Evolutionary conservation across 495 filamentous ascomycete genomes (phyloP).

Genomic region (Aspergillus conjunctus): DNA sequence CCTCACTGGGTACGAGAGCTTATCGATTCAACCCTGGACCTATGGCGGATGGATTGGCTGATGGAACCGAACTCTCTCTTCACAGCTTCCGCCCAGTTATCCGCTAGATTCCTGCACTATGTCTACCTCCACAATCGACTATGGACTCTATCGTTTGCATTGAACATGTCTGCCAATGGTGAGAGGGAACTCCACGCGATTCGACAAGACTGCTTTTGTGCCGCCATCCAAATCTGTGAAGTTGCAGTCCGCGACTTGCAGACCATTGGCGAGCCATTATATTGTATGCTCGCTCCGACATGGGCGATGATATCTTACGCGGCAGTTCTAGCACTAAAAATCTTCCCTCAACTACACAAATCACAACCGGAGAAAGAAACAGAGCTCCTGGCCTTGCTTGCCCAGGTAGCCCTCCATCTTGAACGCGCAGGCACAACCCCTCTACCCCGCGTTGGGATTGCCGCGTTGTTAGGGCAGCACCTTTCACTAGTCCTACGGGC

Average conservation of each 20-base stretch:
- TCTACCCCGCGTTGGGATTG: conserved; percentile 32
- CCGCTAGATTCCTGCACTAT: conserved; percentile 27
- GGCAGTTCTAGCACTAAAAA: conserved; percentile 26
- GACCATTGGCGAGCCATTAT: conserved; percentile 29
- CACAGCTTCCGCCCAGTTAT: conserved; percentile 22
- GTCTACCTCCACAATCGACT: conserved; percentile 32
- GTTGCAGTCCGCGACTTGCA: conserved; percentile 30
- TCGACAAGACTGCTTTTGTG: conserved; percentile 43
- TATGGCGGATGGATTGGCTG: conserved; percentile 29
- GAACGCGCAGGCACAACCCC: conserved; percentile 30
- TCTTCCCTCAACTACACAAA: conserved; percentile 25
- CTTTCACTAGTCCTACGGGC: conserved; percentile 27
- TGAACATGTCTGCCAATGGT: conserved; percentile 16
- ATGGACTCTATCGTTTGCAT: conserved; percentile 33
- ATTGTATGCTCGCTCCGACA: conserved; percentile 36
- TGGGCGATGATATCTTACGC: conserved; percentile 38
- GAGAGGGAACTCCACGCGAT: conserved; percentile 41
- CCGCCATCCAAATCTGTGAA: conserved; percentile 37
- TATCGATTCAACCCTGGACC: conserved; percentile 22
- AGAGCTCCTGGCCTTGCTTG: conserved; percentile 28
- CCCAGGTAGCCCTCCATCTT: conserved; percentile 30
- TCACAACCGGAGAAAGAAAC: conserved; percentile 20
- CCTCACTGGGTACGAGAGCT: conserved; percentile 31
- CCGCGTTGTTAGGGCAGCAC: conserved; percentile 32
- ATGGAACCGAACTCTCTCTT: not conserved